Evolutionary conservation across 139 green algal genomes (phyloP).

Genomic region (Volvox reticuliferus): DNA sequence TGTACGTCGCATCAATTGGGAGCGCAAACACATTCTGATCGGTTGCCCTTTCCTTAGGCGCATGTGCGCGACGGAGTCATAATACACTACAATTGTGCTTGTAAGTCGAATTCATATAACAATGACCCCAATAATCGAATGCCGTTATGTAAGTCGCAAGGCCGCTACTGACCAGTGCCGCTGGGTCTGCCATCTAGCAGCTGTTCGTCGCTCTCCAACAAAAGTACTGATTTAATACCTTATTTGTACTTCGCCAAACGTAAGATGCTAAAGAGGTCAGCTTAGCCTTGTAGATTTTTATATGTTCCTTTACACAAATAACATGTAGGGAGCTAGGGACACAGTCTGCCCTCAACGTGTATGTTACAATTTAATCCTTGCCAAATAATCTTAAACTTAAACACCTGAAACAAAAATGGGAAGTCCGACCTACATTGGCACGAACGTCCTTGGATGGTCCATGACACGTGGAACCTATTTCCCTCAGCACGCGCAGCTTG

Average conservation of each 20-base stretch:
- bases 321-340: not conserved
- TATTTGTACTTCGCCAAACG: too few relatives aligned
- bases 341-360: not conserved
- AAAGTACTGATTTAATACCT: not conserved
- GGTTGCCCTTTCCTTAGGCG: too few relatives aligned
- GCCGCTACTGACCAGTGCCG: constrained; percentile 6
- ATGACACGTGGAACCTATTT: not conserved
- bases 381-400: not conserved
- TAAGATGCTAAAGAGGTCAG: too few relatives aligned
- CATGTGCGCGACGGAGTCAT: too few relatives aligned
- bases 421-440: not conserved
- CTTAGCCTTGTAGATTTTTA: too few relatives aligned
- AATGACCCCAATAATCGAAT: too few relatives aligned
- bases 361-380: not conserved
- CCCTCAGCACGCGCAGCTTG: constrained; percentile 11
- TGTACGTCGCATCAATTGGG: too few relatives aligned
- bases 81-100: too few relatives aligned
- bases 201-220: not conserved
- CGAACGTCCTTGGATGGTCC: not conserved
- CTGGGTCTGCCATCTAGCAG: constrained; percentile 9
- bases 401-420: not conserved
- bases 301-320: not conserved
- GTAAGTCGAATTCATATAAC: too few relatives aligned
- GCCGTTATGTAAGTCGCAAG: not conserved
- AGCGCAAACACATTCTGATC: too few relatives aligned